These are phyloP conservation scores for Beverwykella pulmonaria DNA, from an alignment of 495 filamentous ascomycete species.

Conservation along the genomic window DNA sequence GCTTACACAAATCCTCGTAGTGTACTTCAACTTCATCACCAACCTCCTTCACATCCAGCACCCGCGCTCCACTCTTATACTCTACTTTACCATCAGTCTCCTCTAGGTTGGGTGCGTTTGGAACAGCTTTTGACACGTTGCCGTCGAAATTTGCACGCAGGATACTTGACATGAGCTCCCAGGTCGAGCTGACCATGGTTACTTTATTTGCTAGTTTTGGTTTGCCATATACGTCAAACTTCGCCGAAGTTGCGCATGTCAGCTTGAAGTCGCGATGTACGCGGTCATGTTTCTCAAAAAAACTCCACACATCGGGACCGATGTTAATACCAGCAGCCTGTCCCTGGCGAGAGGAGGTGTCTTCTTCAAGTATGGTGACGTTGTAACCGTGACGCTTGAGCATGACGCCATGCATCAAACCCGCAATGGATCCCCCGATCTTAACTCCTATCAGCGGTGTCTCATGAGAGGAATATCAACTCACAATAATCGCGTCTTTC, in stretches of 20 bases:
- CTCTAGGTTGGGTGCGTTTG: slow-evolving; percentile 34
- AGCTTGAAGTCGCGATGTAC: slow-evolving; percentile 46
- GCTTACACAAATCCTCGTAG: slow-evolving; percentile 45
- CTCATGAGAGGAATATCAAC: too few species aligned
- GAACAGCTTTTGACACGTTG: slow-evolving; percentile 21
- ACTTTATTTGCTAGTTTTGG: neutral
- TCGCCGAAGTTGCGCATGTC: slow-evolving; percentile 16
- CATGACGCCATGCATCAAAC: slow-evolving; percentile 45
- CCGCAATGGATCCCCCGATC: slow-evolving; percentile 17
- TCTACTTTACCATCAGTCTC: slow-evolving; percentile 48
- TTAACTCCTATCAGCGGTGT: too few species aligned
- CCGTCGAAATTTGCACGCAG: slow-evolving; percentile 61
- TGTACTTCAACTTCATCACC: slow-evolving; percentile 45
- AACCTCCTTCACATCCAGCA: slow-evolving; percentile 48
- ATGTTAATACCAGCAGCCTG: slow-evolving; percentile 59
- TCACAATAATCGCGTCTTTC: too few species aligned
- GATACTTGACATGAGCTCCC: slow-evolving; percentile 56
- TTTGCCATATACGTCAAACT: neutral
- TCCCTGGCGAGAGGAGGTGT: slow-evolving; percentile 50
- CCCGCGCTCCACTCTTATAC: slow-evolving; percentile 51
- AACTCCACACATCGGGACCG: slow-evolving; percentile 45
- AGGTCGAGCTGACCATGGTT: slow-evolving; percentile 49
- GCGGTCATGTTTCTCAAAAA: slow-evolving; percentile 45
- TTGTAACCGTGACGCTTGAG: slow-evolving; percentile 50
- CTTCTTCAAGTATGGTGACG: slow-evolving; percentile 58